Conservation (phyloP, 495 filamentous ascomycete genomes). For the Penicillium turbatum region DNA sequence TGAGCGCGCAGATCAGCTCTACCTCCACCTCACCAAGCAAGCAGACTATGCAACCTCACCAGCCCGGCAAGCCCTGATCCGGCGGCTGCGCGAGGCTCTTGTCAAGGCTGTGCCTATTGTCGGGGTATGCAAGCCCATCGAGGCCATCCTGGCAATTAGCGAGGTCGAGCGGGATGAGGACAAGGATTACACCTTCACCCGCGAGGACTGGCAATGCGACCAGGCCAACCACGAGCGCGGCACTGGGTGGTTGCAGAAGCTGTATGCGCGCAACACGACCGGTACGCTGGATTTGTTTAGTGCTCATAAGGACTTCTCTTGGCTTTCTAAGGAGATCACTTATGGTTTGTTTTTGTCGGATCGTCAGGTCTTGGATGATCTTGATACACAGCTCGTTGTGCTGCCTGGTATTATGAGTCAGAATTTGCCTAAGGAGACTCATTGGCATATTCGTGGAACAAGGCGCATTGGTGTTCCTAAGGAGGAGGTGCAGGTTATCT, state of each 20-base stretch:
- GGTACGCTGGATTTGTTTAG: constrained; percentile 39
- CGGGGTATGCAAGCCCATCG: constrained; percentile 52
- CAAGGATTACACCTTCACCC: constrained; percentile 48
- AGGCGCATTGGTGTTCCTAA: constrained; percentile 47
- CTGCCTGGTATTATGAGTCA: constrained; percentile 57
- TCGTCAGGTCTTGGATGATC: constrained; percentile 44
- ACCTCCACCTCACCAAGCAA: constrained; percentile 46
- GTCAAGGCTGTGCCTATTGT: constrained; percentile 49
- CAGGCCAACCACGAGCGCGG: constrained; percentile 44
- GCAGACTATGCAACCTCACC: constrained; percentile 31
- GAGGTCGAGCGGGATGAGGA: constrained; percentile 48
- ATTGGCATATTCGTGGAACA: constrained; percentile 55
- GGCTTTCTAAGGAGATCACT: constrained; percentile 42
- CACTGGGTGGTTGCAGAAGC: constrained; percentile 43
- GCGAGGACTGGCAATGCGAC: constrained; percentile 40
- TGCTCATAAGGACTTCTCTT: constrained; percentile 49
- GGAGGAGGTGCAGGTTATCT: constrained; percentile 47
- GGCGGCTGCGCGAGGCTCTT: constrained; percentile 50
- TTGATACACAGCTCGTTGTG: constrained; percentile 54
- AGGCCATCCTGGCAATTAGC: constrained; percentile 44
- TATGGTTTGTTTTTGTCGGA: constrained; percentile 58
- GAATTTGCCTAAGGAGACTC: constrained; percentile 48
- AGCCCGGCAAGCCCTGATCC: constrained; percentile 43
- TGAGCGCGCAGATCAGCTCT: constrained; percentile 45
- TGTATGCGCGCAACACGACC: constrained; percentile 35